Evolutionary conservation across 108 stramenopile genomes (phyloP).

Genomic region (Discostella stelligeroides): DNA sequence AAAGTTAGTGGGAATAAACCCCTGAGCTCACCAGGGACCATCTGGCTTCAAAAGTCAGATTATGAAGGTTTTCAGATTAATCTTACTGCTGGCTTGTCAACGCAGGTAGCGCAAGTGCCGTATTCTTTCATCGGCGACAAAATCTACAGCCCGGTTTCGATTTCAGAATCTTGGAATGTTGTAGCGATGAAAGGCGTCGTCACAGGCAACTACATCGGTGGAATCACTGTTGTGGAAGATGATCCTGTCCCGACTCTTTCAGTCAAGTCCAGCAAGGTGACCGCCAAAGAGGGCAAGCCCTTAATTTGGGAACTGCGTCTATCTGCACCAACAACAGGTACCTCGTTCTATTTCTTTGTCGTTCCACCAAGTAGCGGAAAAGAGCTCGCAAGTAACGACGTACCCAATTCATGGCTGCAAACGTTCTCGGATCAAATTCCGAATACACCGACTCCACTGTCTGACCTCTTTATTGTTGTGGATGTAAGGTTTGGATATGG

Average conservation of each 20-base stretch:
- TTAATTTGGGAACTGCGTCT: neutral
- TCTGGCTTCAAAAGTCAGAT: neutral
- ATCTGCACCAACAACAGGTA: neutral
- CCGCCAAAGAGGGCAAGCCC: neutral
- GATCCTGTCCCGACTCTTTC: conserved; percentile 2
- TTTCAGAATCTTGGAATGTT: neutral
- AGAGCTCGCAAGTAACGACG: neutral
- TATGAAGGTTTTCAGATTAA: neutral
- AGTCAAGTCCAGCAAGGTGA: neutral
- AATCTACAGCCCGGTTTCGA: neutral
- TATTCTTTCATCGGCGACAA: neutral
- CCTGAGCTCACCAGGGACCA: neutral
- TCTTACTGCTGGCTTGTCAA: neutral
- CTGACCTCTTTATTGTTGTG: neutral
- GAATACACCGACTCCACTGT: neutral
- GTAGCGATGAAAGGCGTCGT: neutral
- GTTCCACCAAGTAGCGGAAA: neutral
- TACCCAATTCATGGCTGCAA: neutral
- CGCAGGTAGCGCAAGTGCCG: neutral
- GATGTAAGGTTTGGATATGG: neutral
- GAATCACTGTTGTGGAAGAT: neutral
- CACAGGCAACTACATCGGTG: neutral
- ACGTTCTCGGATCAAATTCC: neutral
- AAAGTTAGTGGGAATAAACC: neutral
- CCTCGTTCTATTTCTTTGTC: neutral